These are phyloP conservation scores for Wickerhamomyces pijperi DNA, from an alignment of 805 yeast species.

Conservation along the genomic window DNA sequence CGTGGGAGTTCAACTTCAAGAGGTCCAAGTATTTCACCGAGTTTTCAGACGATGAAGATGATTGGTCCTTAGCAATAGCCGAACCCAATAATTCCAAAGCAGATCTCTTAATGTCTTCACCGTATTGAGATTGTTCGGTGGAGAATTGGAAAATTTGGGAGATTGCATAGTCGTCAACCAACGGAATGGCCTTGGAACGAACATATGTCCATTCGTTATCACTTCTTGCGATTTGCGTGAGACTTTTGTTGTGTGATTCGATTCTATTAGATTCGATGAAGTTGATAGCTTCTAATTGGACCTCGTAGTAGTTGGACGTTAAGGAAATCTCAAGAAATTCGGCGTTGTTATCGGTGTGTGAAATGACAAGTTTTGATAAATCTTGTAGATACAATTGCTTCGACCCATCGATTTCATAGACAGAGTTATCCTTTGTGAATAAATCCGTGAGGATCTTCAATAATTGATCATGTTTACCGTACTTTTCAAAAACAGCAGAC, in stretches of 20 bases:
- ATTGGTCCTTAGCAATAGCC: constrained; percentile 18
- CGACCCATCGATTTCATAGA: constrained; percentile 31
- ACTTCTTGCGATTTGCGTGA: constrained; percentile 14
- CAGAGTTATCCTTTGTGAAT: constrained; percentile 22
- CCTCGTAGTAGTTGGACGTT: constrained; percentile 30
- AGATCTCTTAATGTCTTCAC: constrained; percentile 36
- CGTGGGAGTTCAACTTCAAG: constrained; percentile 18
- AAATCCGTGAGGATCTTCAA: constrained; percentile 21
- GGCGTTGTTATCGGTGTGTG: too few species aligned
- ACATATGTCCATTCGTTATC: constrained; percentile 29
- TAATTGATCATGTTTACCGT: constrained; percentile 3
- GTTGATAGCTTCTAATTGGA: constrained; percentile 30
- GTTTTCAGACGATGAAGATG: constrained; percentile 23
- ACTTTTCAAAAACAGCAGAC: background rate
- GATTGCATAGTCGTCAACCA: constrained; percentile 12
- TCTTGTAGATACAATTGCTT: constrained; percentile 34
- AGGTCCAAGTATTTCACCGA: constrained; percentile 7
- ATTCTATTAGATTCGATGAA: constrained; percentile 15
- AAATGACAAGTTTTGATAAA: constrained; percentile 18
- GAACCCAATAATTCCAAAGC: constrained; percentile 44
- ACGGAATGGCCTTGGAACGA: constrained; percentile 26
- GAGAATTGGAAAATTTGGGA: constrained; percentile 21
- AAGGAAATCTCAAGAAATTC: constrained; percentile 24
- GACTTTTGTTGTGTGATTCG: constrained; percentile 4
- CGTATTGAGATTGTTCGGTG: constrained; percentile 20